These are phyloP conservation scores for Salix exigua DNA, from an alignment of 345 rosid genomes.

Conservation along the genomic window DNA sequence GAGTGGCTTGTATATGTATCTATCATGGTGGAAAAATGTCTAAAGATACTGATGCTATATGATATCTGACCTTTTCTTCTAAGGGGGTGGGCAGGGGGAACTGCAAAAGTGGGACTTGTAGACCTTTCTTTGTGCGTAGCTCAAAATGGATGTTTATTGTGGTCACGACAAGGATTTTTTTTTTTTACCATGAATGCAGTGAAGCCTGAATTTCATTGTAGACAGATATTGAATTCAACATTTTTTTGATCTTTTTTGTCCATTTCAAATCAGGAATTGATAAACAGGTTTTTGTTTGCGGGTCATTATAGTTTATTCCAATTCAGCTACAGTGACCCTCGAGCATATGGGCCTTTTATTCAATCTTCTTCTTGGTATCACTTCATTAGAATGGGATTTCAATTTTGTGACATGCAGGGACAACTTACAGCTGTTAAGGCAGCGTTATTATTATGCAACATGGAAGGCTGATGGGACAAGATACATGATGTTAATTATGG, in stretches of 20 bases:
- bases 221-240: not conserved
- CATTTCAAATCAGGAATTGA: not conserved
- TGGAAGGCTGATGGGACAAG: conserved; percentile 99
- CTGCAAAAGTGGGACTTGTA: not conserved
- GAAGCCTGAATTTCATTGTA: not conserved
- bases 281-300: not conserved
- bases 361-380: not conserved
- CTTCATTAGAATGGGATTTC: not conserved
- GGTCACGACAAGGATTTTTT: not conserved
- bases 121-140: not conserved
- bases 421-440: conserved; percentile 81
- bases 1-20: not conserved
- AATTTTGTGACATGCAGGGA: conserved; percentile 54
- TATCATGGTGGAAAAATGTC: not conserved
- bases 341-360: not conserved
- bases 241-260: not conserved
- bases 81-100: not conserved
- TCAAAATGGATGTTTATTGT: not conserved
- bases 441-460: conserved; percentile 93
- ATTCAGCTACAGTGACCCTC: not conserved
- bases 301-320: not conserved
- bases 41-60: not conserved
- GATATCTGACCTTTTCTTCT: not conserved
- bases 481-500: conserved; percentile 89
- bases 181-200: not conserved